Percentiles rank a stretch among this genome's conserved stretches.
phyloP scores from a whole-genome alignment of 441 rosid genomes.

The Croton setiger region DNA sequence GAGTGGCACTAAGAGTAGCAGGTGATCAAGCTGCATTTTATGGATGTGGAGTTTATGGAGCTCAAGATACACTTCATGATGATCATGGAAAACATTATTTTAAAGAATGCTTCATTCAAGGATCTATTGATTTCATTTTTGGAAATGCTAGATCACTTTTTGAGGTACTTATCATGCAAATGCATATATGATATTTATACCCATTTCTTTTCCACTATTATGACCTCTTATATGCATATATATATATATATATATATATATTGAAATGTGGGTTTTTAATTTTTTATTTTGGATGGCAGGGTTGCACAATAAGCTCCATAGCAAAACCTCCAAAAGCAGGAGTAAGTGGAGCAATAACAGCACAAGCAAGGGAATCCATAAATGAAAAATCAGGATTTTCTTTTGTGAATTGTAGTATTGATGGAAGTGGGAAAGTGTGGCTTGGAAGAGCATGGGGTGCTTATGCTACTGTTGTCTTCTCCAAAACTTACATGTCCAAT shows the following conservation, averaged over 20 bases:
- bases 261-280: too few species aligned
- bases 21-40: conserved; percentile 77
- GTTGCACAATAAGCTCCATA: conserved; percentile 56
- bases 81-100: conserved; percentile 70
- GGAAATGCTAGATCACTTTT: conserved; percentile 82
- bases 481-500: conserved; percentile 58
- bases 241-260: too few species aligned
- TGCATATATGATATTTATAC: too few species aligned
- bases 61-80: conserved; percentile 86
- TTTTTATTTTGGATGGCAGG: conserved; percentile 40
- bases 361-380: conserved; percentile 62
- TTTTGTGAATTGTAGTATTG: conserved; percentile 53
- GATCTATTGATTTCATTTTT: conserved; percentile 85
- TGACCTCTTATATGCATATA: too few species aligned
- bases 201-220: too few species aligned
- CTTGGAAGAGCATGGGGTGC: conserved; percentile 88
- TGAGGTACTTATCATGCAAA: conserved; percentile 32
- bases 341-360: conserved; percentile 68
- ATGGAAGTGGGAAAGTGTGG: conserved; percentile 63
- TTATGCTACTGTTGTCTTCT: conserved; percentile 63
- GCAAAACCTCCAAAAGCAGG: conserved; percentile 42
- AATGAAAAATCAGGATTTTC: conserved; percentile 66
- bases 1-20: conserved; percentile 62
- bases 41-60: conserved; percentile 78
- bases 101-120: conserved; percentile 68